phyloP scores from a whole-genome alignment of 2,329 filamentous ascomycete species.

The Trichophyton verrucosum region DNA sequence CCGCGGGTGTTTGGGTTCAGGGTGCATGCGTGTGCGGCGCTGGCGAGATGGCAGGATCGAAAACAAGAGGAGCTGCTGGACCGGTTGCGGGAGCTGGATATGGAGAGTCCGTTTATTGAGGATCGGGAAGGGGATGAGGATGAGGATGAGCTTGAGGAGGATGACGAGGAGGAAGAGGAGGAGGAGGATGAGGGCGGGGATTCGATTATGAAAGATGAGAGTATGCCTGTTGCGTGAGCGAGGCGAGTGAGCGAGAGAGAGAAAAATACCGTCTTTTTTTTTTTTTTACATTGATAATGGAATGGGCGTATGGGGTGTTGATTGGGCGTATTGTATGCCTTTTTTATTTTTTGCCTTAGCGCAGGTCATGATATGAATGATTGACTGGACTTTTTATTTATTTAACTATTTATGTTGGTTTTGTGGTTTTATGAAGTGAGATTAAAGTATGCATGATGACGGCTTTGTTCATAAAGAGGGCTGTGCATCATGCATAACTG shows the following conservation, averaged over 20 bases:
- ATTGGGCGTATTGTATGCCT: not conserved
- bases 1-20: conserved; percentile 91
- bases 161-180: conserved; percentile 10
- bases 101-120: conserved; percentile 67
- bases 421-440: too few relatives aligned
- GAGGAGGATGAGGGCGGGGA: conserved; percentile 4
- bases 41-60: conserved; percentile 81
- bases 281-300: not conserved
- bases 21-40: conserved; percentile 76
- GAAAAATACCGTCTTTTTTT: not conserved
- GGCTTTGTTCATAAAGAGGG: too few relatives aligned
- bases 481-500: not conserved
- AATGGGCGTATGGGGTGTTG: not conserved
- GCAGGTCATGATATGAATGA: too few relatives aligned
- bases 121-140: conserved; percentile 43
- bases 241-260: too few relatives aligned
- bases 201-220: conserved; percentile 1
- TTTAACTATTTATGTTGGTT: not conserved
- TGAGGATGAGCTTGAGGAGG: conserved; percentile 7
- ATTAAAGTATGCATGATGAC: too few relatives aligned
- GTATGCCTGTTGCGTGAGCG: not conserved
- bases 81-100: conserved; percentile 52
- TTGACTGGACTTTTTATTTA: not conserved
- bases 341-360: not conserved
- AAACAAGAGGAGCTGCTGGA: conserved; percentile 72